Base-by-base conservation (phyloP, 306 rosid genomes). In the Mucuna pruriens region DNA sequence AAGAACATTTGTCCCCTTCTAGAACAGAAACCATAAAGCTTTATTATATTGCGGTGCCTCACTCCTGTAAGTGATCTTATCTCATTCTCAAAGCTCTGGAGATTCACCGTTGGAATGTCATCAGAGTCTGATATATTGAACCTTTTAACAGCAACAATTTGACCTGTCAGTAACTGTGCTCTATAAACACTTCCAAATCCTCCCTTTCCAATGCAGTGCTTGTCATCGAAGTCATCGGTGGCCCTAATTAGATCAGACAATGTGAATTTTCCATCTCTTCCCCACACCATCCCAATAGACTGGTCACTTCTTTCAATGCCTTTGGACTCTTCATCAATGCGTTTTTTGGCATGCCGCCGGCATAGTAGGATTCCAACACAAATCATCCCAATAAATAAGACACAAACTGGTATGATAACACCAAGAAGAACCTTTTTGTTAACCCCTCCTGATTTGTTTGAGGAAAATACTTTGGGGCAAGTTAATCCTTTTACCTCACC, bases 121-220 rank as follows among this genome's bases (percentile, higher is more conserved):
- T 33, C 71, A 6, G 89, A 82, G 25, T 88, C 86, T 7, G 83
- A 40, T 45, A 84, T 71, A 4, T 89, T 86, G 44, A 92, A 83
- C 49, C 74, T 85, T 68, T 92, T 92, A 1, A 92, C 91, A 23
- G 94, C 97, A 65, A 90, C 87, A 44, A 87, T 55, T 42, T 51
- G 78, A 62, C 90, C 86, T 20, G 90, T 80, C 10, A 60, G 23
- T 29, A 92, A 38, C 36, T 36, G 82, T 3, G 90, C 97, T 71
- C 64, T 87, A 67, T 87, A 92, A 19, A 92, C 97, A 12, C 84
- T 89, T 76, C 94, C 97, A 51, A 81, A 87, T 57, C 97, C 97
- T 82, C 94, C 94, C 80, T 80, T 89, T 66, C 92, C 97, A 29
- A 90, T 85, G 90, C 91, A 90, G 76, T 83, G 78, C 33, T 80